phyloP scores from a whole-genome alignment of 2,329 filamentous ascomycete genomes.

The Lachnellula willkommii region DNA sequence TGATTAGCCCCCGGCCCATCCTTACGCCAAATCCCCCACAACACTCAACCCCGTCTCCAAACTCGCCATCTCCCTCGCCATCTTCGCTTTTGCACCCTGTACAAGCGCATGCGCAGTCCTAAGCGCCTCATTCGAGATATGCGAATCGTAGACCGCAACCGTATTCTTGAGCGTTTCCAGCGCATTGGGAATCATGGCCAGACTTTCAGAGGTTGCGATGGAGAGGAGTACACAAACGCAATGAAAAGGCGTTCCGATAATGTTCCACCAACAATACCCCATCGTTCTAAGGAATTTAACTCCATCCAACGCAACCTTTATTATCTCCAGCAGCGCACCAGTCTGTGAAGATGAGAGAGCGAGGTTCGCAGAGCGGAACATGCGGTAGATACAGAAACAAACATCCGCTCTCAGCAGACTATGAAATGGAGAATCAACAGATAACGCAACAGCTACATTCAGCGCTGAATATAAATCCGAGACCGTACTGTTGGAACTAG shows the following conservation, averaged over 20 bases:
- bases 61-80: slow-evolving; percentile 12
- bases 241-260: slow-evolving; percentile 20
- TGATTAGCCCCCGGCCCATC: background rate
- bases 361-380: slow-evolving; percentile 6
- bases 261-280: slow-evolving; percentile 22
- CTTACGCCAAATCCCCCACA: background rate
- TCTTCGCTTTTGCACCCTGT: slow-evolving; percentile 15
- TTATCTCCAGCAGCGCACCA: slow-evolving; percentile 8
- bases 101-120: slow-evolving; percentile 23
- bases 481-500: background rate
- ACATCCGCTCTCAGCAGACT: slow-evolving; percentile 15
- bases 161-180: slow-evolving; percentile 16
- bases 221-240: slow-evolving; percentile 19
- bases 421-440: slow-evolving; percentile 8
- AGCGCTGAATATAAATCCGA: slow-evolving; percentile 3
- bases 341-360: slow-evolving; percentile 1
- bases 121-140: slow-evolving; percentile 20
- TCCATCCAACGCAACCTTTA: slow-evolving; percentile 16
- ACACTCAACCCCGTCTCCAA: slow-evolving; percentile 15
- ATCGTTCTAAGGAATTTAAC: slow-evolving; percentile 9
- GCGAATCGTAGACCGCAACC: slow-evolving; percentile 12
- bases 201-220: slow-evolving; percentile 15
- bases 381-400: slow-evolving; percentile 18
- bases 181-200: slow-evolving; percentile 15
- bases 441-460: background rate